phyloP scores from a whole-genome alignment of 2,329 filamentous ascomycete species.

The Colletotrichum chrysophilum region DNA sequence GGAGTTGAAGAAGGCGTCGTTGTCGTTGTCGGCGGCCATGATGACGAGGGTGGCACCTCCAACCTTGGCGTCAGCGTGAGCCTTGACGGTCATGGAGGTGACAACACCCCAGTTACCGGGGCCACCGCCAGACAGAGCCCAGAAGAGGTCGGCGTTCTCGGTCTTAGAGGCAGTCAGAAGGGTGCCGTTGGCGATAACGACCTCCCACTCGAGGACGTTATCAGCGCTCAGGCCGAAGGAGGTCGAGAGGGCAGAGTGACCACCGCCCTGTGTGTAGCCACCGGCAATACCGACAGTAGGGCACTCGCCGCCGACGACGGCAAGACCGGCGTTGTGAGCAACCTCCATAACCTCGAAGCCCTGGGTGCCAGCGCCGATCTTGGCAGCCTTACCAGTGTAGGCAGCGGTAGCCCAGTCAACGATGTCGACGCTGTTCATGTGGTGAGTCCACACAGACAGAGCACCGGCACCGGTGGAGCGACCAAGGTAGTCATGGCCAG shows the following conservation, averaged over 20 bases:
- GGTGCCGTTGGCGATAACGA: slow-evolving; percentile 51
- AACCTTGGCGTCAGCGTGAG: slow-evolving; percentile 36
- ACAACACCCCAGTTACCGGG: slow-evolving; percentile 47
- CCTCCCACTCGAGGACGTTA: slow-evolving; percentile 54
- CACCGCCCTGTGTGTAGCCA: slow-evolving; percentile 66
- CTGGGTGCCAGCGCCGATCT: slow-evolving; percentile 57
- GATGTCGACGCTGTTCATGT: slow-evolving; percentile 42
- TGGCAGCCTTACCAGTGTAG: slow-evolving; percentile 31
- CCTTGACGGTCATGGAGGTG: slow-evolving; percentile 39
- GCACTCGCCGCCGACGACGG: slow-evolving; percentile 49
- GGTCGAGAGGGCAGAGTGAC: slow-evolving; percentile 58
- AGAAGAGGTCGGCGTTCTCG: slow-evolving; percentile 52
- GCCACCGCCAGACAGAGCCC: slow-evolving; percentile 53
- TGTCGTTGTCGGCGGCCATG: slow-evolving; percentile 29
- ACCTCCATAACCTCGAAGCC: slow-evolving; percentile 44
- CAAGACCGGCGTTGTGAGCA: slow-evolving; percentile 5
- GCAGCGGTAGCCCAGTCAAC: slow-evolving; percentile 29
- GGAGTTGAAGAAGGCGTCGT: slow-evolving; percentile 36
- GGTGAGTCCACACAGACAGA: slow-evolving; percentile 51
- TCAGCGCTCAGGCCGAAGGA: slow-evolving; percentile 64
- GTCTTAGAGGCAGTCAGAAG: slow-evolving; percentile 46
- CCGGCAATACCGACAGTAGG: slow-evolving; percentile 62
- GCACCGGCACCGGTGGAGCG: slow-evolving; percentile 57
- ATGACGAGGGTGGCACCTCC: slow-evolving; percentile 35
- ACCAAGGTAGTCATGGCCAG: slow-evolving; percentile 58